Evolutionary conservation across 1,284 basidiomycete genomes (phyloP), one percentile per base, ranked within the genome.

Genomic region (Trichosporon sp.): DNA sequence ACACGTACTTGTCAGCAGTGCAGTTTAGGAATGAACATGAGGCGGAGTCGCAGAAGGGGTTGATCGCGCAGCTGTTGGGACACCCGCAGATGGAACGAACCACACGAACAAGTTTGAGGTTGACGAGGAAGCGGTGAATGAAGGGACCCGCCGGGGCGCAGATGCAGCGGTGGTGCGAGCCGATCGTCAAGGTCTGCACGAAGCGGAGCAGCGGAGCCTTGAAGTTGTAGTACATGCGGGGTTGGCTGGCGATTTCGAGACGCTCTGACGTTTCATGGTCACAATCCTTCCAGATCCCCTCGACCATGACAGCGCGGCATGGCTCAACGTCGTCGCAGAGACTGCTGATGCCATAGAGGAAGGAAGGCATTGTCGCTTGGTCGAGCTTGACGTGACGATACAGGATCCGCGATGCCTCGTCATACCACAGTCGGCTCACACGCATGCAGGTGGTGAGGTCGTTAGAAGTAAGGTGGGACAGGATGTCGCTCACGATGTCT

Each of bases 171-270:
- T 63, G 61, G 33, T 63, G 61, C 19, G 25, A 29, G 25, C 21
- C 3, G 27, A 63, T 36, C 1, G 61, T 59, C n/a, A 63, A 25
- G 13, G 52, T 58, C 19, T 36, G 44, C 13, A 63, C 61, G n/a
- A 32, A 32, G 33, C 25, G n/a, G 27, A 63, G 61, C 2, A 63
- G 46, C 2, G 31, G 33, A 4, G 34, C 46, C 29, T 63, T 63
- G 46, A 59, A 37, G 46, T 56, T 61, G 49, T 54, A 54, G 16
- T 14, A 54, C 4, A 16, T 31, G 14, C 49, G 49, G 27, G 49
- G 49, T 27, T 8, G 25, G 27, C 49, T 29, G 7, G 14, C 31
- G 49, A 29, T 31, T 8, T 29, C 14, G 5, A 54, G 27, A 14
- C 49, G 49, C 49, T 54, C 49, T 3, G 49, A 25, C 3, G 49